Conservation (phyloP, 352 stramenopile species). For the Globisporangium sylvaticum region DNA sequence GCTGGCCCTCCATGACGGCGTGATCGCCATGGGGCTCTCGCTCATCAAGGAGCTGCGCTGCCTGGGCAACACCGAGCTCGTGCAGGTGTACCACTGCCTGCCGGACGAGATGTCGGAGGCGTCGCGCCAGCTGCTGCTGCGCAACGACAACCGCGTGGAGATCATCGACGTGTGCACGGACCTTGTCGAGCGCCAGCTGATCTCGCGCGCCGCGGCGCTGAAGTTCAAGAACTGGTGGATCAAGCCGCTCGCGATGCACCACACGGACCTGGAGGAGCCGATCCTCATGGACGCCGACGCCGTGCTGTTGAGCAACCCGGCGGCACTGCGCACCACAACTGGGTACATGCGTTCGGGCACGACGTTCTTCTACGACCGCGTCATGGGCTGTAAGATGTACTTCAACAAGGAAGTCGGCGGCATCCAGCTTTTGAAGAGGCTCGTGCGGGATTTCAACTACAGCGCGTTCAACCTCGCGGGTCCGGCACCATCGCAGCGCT, state of each 20-base stretch:
- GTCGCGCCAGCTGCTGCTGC: slow-evolving; percentile 29
- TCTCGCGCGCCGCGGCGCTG: slow-evolving; percentile 10
- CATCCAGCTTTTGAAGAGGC: slow-evolving; percentile 32
- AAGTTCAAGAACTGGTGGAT: slow-evolving; percentile 62
- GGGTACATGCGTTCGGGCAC: slow-evolving; percentile 46
- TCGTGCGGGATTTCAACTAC: slow-evolving; percentile 51
- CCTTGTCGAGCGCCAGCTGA: slow-evolving; percentile 8
- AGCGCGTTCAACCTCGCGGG: slow-evolving; percentile 26
- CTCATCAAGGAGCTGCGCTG: slow-evolving; percentile 50
- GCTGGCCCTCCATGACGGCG: slow-evolving; percentile 37
- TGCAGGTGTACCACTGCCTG: slow-evolving; percentile 59
- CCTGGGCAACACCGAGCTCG: slow-evolving; percentile 39
- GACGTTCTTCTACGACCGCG: slow-evolving; percentile 67
- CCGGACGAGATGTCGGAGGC: slow-evolving; percentile 31
- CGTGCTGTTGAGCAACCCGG: slow-evolving; percentile 44
- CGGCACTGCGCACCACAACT: slow-evolving; percentile 26
- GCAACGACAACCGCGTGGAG: slow-evolving; percentile 33
- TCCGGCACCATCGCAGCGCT: slow-evolving; percentile 28
- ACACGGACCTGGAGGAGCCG: slow-evolving; percentile 43
- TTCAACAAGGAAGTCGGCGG: slow-evolving; percentile 34
- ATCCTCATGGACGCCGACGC: slow-evolving; percentile 51
- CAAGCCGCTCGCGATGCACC: slow-evolving; percentile 53
- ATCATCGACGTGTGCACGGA: slow-evolving; percentile 43
- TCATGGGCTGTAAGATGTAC: slow-evolving; percentile 45
- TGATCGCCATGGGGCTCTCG: slow-evolving; percentile 39